These are phyloP conservation scores for Paraurostyla sp. DNA, from an alignment of 73 alveolate species.

Conservation along the genomic window DNA sequence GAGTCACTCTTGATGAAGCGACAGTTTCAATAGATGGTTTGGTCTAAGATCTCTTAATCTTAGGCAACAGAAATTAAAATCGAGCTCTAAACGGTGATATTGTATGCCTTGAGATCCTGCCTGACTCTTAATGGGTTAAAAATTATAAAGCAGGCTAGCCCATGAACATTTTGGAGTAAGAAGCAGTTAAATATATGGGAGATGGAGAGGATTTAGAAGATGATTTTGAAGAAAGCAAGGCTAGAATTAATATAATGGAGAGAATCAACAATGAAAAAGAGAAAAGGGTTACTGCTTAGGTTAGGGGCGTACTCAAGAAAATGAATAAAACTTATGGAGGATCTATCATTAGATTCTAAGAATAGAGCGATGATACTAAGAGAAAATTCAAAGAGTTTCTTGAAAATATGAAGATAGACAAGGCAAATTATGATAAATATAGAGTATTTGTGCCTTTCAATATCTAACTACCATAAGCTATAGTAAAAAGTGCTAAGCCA, in stretches of 20 bases:
- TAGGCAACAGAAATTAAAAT: constrained; percentile 89
- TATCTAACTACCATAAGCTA: constrained; percentile 77
- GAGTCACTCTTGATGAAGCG: constrained; percentile 85
- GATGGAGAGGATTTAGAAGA: constrained; percentile 87
- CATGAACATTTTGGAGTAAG: constrained; percentile 40
- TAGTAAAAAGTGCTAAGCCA: constrained; percentile 77
- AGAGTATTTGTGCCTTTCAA: constrained; percentile 83
- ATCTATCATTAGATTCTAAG: constrained; percentile 43
- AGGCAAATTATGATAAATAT: constrained; percentile 64
- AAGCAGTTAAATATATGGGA: constrained; percentile 62
- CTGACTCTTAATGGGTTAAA: constrained; percentile 87
- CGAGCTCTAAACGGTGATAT: constrained; percentile 98
- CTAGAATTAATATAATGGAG: constrained; percentile 33
- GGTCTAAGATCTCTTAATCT: constrained; percentile 88
- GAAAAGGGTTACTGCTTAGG: constrained; percentile 49
- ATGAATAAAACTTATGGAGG: constrained; percentile 79
- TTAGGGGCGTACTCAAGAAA: constrained; percentile 55
- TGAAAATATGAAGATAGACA: constrained; percentile 70
- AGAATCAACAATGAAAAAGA: constrained; percentile 36
- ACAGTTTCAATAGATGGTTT: constrained; percentile 80
- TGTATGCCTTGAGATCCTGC: constrained; percentile 94
- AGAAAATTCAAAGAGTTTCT: constrained; percentile 70
- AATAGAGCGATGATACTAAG: constrained; percentile 13
- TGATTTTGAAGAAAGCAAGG: constrained; percentile 77
- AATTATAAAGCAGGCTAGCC: constrained; percentile 57